phyloP scores from a whole-genome alignment of 352 stramenopile species.

The Phytophthora rubi region DNA sequence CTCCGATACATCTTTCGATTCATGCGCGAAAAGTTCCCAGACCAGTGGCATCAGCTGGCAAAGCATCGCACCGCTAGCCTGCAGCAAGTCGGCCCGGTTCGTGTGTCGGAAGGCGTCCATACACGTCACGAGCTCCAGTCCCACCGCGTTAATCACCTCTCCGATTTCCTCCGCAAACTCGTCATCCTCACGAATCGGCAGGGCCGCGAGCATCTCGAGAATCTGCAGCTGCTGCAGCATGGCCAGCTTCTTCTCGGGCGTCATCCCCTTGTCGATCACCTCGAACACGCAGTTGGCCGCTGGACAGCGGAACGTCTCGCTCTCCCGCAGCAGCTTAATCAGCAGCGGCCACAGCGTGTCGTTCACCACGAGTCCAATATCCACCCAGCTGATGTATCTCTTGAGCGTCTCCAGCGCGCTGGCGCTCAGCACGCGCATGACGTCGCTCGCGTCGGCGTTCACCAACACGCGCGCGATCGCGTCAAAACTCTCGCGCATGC shows the following conservation, averaged over 20 bases:
- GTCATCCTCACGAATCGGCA: constrained; percentile 80
- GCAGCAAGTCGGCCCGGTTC: constrained; percentile 50
- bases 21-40: constrained; percentile 82
- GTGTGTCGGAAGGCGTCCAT: constrained; percentile 82
- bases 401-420: constrained; percentile 81
- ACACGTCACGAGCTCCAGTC: constrained; percentile 80
- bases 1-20: constrained; percentile 85
- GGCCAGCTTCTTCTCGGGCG: constrained; percentile 81
- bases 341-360: constrained; percentile 81
- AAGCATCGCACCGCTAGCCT: constrained; percentile 63
- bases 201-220: constrained; percentile 55
- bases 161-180: constrained; percentile 85
- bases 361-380: constrained; percentile 85
- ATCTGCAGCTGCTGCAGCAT: constrained; percentile 77
- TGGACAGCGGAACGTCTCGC: constrained; percentile 62
- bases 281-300: constrained; percentile 87
- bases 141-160: constrained; percentile 85
- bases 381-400: constrained; percentile 89
- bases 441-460: constrained; percentile 71
- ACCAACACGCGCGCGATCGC: constrained; percentile 85
- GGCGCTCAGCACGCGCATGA: constrained; percentile 73
- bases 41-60: constrained; percentile 80
- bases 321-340: constrained; percentile 71
- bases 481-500: constrained; percentile 82
- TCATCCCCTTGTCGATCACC: constrained; percentile 89